A percentile compares a stretch with the other conserved stretches of the same genome.
Evolutionary conservation across 139 green algal genomes (phyloP).

Genomic region (Picochlorum costavermella): DNA sequence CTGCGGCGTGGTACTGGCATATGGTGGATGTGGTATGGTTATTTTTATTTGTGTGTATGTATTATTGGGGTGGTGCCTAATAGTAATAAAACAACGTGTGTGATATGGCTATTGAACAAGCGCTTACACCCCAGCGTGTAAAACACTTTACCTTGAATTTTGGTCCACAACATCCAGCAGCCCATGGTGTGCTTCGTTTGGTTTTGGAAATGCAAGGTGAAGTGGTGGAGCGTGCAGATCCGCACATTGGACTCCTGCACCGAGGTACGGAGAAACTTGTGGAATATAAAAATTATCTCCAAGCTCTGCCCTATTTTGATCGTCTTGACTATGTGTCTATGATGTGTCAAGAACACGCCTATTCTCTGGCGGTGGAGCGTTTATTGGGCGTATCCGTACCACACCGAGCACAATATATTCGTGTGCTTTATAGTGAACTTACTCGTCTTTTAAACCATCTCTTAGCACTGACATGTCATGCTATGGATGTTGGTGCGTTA

Average conservation of each 20-base stretch:
- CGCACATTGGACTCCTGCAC: slow-evolving; percentile 79
- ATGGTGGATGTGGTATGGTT: slow-evolving; percentile 53
- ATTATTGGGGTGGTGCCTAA: slow-evolving; percentile 48
- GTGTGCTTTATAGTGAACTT: slow-evolving; percentile 73
- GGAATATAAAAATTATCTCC: slow-evolving; percentile 81
- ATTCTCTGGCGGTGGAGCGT: slow-evolving; percentile 72
- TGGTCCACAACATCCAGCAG: slow-evolving; percentile 80
- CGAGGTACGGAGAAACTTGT: slow-evolving; percentile 81
- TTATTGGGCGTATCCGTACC: slow-evolving; percentile 44
- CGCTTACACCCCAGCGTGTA: slow-evolving; percentile 22
- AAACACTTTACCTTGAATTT: slow-evolving; percentile 90
- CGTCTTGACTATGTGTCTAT: slow-evolving; percentile 82
- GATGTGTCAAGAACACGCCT: slow-evolving; percentile 84
- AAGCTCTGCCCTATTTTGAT: slow-evolving; percentile 86
- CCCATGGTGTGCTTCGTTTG: slow-evolving; percentile 76
- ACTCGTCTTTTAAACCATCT: slow-evolving; percentile 80
- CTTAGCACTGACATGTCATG: slow-evolving; percentile 55
- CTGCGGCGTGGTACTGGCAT: slow-evolving; percentile 54
- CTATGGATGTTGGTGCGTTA: slow-evolving; percentile 67
- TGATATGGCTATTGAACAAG: slow-evolving; percentile 30
- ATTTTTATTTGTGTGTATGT: slow-evolving; percentile 53
- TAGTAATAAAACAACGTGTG: slow-evolving; percentile 21
- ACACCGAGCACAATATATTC: slow-evolving; percentile 68
- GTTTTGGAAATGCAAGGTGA: slow-evolving; percentile 85
- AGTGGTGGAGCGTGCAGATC: slow-evolving; percentile 59